Evolutionary conservation across 2,329 filamentous ascomycete genomes (phyloP), one percentile per base, ranked within the genome.

Genomic region (Byssothecium circinans): DNA sequence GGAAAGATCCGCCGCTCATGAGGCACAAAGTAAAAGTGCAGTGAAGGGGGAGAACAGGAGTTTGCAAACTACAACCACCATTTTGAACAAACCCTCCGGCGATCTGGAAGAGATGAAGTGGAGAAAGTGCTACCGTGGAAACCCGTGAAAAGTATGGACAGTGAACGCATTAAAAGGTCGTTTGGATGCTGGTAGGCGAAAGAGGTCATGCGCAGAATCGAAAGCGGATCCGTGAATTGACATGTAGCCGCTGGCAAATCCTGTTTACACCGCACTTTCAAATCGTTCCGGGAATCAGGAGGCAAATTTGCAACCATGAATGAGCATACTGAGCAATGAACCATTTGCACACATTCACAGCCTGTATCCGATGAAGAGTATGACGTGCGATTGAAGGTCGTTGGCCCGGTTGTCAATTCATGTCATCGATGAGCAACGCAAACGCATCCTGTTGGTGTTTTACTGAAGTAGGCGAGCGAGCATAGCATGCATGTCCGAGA

Each of bases 401-500:
- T n/a, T 5, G 29, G 8, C 12, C 29, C 14, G 5, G 29, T 14
- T 8, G 29, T 14, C 10, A 32, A 14, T 8, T 12, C 14, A 14
- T 32, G 5, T 32, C 35, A 43, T 27, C 18, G 29, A 43, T n/a
- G 33, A 43, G 41, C 30, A 43, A 43, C 7, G 41, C 30, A 43
- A 43, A 17, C 4, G 19, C 8, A 18, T 34, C 32, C 14, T 32
- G 38, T 27, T n/a, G 20, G 10, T 15, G 30, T 15, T 37, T 32
- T 15, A 36, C 10, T 25, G 23, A 32, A 14, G 29, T 32, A 14
- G 29, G 29, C 29, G 14, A n/a, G 29, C 29, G 33, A 38, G 19
- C 33, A 25, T 32, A 20, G 22, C 39, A 41, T 42, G 39, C 23
- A 47, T 18, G 47, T 47, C 49, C 51, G 41, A 37, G 20, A 32